These are phyloP conservation scores for Ananas comosus DNA, from an alignment of 176 grass and related monocot species.

Conservation along the genomic window DNA sequence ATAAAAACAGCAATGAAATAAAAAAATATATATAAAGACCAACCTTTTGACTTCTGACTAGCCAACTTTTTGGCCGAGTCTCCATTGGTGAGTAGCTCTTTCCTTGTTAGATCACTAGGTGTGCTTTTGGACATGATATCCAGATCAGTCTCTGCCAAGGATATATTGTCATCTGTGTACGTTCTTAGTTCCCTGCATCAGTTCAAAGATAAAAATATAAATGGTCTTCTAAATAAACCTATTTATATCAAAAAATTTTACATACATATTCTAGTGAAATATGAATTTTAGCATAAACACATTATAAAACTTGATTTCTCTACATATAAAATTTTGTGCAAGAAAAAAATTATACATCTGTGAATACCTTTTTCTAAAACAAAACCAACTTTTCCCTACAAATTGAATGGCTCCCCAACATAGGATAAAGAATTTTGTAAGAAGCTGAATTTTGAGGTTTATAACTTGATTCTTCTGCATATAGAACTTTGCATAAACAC, in stretches of 20 bases:
- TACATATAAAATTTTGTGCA: neutral
- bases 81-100: conserved; percentile 29
- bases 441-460: too few relatives aligned
- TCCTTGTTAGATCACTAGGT: conserved; percentile 22
- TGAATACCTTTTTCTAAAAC: neutral
- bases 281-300: too few relatives aligned
- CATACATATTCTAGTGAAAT: neutral
- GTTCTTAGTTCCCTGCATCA: conserved; percentile 59
- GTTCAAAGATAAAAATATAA: conserved; percentile 14
- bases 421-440: too few relatives aligned
- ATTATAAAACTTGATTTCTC: neutral
- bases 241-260: neutral
- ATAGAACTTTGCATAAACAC: neutral
- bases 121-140: conserved; percentile 44
- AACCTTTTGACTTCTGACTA: conserved; percentile 26
- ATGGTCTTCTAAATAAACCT: neutral
- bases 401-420: too few relatives aligned
- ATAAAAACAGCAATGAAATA: too few relatives aligned
- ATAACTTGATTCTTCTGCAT: neutral
- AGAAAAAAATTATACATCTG: conserved; percentile 3
- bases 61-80: conserved; percentile 8
- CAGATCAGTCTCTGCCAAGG: conserved; percentile 75
- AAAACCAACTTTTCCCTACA: too few relatives aligned
- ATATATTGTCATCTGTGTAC: conserved; percentile 62
- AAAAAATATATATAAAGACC: neutral